Base-by-base conservation (phyloP, 768 basidiomycete species). In the Wakefieldia striispora region DNA sequence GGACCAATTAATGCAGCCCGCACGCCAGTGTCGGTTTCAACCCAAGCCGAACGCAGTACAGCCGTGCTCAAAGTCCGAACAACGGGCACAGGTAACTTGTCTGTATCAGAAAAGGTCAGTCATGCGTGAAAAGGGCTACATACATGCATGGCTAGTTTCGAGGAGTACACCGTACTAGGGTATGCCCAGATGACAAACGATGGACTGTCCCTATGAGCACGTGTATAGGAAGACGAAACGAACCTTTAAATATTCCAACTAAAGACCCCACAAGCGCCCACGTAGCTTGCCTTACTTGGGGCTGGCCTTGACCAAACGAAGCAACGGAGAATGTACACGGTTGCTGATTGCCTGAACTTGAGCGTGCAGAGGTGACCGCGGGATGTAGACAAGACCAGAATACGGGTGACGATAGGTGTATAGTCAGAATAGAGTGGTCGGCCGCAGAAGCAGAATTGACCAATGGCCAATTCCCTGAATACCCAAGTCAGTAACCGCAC, bases 1-100 rank as follows among this genome's bases (percentile, higher is more conserved):
- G 88, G 86, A 35, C 79, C 78, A 74, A 86, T 86, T 79, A 93
- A 84, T 1, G 67, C 65, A 4, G 70, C 67, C 56, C 86, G 84
- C 3, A 95, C 92, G 3, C 72, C 72, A 2, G 72, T 55, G 56
- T 95, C 92, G 1, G 77, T 72, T 62, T 97, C 94, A 0, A 80
- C 65, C 77, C 82, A 86, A 12, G 78, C 76, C 12, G 86, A 84
- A n/a, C 83, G 79, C 37, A 94, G 68, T 6, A 85, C 68, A 0
- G 79, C 82, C 1, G 70, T 60, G 45, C 83, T 80, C 20, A 92
- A 68, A 3, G 77, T 65, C 1, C 73, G 72, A 2, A 85, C 47
- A 16, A 78, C 45, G 0, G 60, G 47, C 35, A 57, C 42, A 17
- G 65, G 50, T 23, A 74, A 50, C 34, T 47, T 42, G 2, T 51